Evolutionary conservation across 176 grass and related monocot species (phyloP).

Genomic region (Carex parvula): DNA sequence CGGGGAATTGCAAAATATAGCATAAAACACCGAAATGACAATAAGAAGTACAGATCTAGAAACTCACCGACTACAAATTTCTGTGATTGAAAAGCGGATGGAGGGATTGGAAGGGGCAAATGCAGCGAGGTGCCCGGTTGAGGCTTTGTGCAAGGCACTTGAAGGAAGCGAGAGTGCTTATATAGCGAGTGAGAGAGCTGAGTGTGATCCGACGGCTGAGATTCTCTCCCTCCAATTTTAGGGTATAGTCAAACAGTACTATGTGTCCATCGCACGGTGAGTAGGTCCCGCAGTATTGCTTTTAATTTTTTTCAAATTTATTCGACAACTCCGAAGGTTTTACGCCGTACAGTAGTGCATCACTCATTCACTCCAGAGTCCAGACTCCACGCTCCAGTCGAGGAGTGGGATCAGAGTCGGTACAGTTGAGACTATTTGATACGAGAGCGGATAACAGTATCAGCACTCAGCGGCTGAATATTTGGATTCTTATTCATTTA

Average conservation of each 20-base stretch:
- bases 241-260: not conserved
- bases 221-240: slow-evolving; percentile 10
- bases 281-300: not conserved
- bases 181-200: not conserved
- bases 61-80: not conserved
- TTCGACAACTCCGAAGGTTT: no score
- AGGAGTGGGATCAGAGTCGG: no score
- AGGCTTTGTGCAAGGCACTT: not conserved
- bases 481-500: no score
- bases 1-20: not conserved
- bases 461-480: no score
- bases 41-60: not conserved
- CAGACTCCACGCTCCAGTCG: no score
- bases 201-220: not conserved
- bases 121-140: not conserved
- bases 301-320: not conserved
- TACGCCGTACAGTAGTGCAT: no score
- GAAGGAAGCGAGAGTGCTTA: not conserved
- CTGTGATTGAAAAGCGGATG: not conserved
- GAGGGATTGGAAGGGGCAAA: not conserved
- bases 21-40: not conserved
- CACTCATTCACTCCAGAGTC: no score
- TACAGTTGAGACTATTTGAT: no score
- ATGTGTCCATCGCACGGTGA: not conserved
- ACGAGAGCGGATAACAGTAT: no score